phyloP scores from a whole-genome alignment of 306 rosid species.

The Mucuna pruriens region DNA sequence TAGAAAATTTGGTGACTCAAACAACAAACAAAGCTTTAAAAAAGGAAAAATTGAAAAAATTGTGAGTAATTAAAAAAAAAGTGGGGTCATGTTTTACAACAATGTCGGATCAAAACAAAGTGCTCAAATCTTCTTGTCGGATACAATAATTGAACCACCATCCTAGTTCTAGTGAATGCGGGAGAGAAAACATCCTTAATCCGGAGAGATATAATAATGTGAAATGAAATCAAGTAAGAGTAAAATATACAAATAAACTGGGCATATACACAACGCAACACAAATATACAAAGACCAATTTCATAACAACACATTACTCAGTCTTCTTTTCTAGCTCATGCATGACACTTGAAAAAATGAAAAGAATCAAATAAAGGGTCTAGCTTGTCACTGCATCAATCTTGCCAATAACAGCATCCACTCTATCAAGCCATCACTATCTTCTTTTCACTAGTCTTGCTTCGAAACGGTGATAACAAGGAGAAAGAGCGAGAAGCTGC shows the following conservation, averaged over 20 bases:
- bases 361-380: constrained; percentile 22
- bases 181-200: constrained; percentile 20
- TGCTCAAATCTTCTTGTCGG: constrained; percentile 19
- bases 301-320: constrained; percentile 12
- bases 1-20: neutral
- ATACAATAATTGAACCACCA: constrained; percentile 11
- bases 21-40: neutral
- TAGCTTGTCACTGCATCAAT: constrained; percentile 39
- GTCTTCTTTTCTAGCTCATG: constrained; percentile 33
- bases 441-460: constrained; percentile 85
- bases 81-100: neutral
- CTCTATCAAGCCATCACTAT: constrained; percentile 50
- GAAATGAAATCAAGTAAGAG: neutral
- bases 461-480: constrained; percentile 89
- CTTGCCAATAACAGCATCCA: constrained; percentile 29
- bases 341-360: constrained; percentile 6
- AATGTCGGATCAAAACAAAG: neutral
- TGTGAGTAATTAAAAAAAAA: neutral
- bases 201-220: constrained; percentile 21
- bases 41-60: neutral
- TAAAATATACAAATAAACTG: constrained; percentile 26
- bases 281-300: constrained; percentile 49
- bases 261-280: constrained; percentile 41
- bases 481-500: constrained; percentile 94
- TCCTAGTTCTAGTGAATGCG: neutral